Evolutionary conservation across 495 filamentous ascomycete genomes (phyloP).

Genomic region (Neurospora sublineolata): DNA sequence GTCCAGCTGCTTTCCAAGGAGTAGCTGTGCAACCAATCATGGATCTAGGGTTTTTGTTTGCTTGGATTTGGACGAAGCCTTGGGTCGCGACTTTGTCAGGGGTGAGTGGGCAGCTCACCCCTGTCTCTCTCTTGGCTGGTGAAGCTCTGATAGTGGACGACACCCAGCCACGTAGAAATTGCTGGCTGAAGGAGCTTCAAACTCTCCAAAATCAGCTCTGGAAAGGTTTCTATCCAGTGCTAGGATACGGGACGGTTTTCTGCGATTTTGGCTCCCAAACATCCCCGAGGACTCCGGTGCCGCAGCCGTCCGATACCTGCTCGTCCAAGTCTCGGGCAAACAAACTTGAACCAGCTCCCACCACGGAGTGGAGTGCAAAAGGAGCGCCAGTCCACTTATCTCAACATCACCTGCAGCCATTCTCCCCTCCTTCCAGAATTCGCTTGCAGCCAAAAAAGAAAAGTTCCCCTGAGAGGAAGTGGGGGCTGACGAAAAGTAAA

Average conservation of each 20-base stretch:
- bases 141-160: slow-evolving; percentile 12
- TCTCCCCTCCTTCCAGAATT: not conserved
- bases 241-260: not conserved
- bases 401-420: not conserved
- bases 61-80: not conserved
- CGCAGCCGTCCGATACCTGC: not conserved
- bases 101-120: not conserved
- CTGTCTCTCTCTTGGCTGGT: slow-evolving; percentile 1
- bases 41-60: not conserved
- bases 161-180: slow-evolving; percentile 4
- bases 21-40: not conserved
- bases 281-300: not conserved
- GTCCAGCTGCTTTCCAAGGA: not conserved
- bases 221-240: not conserved
- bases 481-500: not conserved
- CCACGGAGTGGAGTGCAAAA: not conserved
- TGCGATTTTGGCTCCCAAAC: not conserved
- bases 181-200: not conserved
- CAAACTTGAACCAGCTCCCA: slow-evolving; percentile 1
- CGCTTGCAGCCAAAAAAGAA: not conserved
- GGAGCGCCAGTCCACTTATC: not conserved
- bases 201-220: not conserved
- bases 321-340: not conserved
- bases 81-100: not conserved
- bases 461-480: not conserved